Base-by-base conservation (phyloP, 202 grass and related monocot species). In the Saccharum hybrid region DNA sequence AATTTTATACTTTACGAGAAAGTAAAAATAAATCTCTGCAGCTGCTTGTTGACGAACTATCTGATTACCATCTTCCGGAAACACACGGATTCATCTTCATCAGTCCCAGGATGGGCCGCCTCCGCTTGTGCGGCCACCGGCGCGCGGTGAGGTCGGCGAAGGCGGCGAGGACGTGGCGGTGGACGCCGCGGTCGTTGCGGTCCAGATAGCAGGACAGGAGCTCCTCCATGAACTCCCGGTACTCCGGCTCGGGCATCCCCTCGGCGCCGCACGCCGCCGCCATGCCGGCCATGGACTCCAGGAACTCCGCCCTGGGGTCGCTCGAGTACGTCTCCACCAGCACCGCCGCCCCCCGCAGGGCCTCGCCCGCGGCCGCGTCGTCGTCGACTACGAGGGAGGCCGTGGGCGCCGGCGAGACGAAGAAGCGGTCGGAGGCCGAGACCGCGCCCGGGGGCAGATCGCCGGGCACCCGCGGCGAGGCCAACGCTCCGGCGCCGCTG, bases 161-260 rank as follows among this genome's bases (percentile, higher is more conserved):
- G 76, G 88, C 84, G 12, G 52, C 67, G 42, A 77, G 49, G 63
- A 87, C 82, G 71, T 90, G 45, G 51, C 42, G 39, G 81, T 90
- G 81, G 34, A 87, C 76, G 28, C 64, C 41, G 43, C 43, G 56
- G 62, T 90, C 88, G 80, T 90, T 87, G 62, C 77, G 62, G 48
- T 84, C 68, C 54, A 87, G 84, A 42, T 84, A 90, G 52, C 81
- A 81, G 19, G 41, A 38, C 34, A 87, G 63, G 3, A 87, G 52
- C 64, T 87, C 76, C 76, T 81, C 69, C 88, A 90, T 84, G 80
- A 90, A 87, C 61, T 84, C 76, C 56, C 81, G 36, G 76, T 80
- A 74, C 75, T 80, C 57, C 60, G 82, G 75, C 64, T 54, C 60
- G 33, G 51, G 3, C 69, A 83, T 78, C 52, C 40, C 80, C 3